Base-by-base conservation (phyloP, 2,329 filamentous ascomycete genomes). In the Xylaria digitata region DNA sequence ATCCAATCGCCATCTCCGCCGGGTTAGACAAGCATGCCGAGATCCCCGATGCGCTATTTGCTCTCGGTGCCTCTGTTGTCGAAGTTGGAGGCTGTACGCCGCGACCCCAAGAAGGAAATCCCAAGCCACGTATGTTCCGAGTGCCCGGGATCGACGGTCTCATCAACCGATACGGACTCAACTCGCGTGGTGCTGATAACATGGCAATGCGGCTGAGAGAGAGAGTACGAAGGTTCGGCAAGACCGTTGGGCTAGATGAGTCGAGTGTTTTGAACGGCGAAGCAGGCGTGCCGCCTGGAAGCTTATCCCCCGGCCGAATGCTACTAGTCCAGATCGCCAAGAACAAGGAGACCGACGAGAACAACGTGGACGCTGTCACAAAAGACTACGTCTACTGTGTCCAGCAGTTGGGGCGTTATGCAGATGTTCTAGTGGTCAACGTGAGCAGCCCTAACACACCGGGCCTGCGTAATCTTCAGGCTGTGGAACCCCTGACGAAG, bases 381-480 rank as follows among this genome's bases (percentile, higher is more conserved):
- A 87, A 91, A 73, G 88, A 90, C 77, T 97, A 98, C 77, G 92
- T 96, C n/a, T 92, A 92, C 79, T 97, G 95, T 74, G 94, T 97
- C 3, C 85, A 91, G 61, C 86, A 90, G 52, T 83, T 99, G 43
- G 96, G 91, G 3, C 90, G 86, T 57, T 99, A 97, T 77, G 94
- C 96, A 11, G 96, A 99, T 75, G 91, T 99, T 42, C 82, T 99
- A n/a, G 95, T 98, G 7, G 96, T 99, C 76, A 99, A 99, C 75
- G 96, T 99, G 56, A 97, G 94, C 75, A 96, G 92, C 73, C 96
- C 96, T 26, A 99, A 99, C 81, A 98, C 95, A 0, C 95, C 95
- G 0, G 95, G 96, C 0, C 85, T 98, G 55, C 89, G 96, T 26
- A 91, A 93, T 63, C 83, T 99, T 43, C 96, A 99, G 80, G 92